Evolutionary conservation across 495 filamentous ascomycete species (phyloP), one percentile per base, ranked within the genome.

Genomic region (Astrothelium macrocarpum): DNA sequence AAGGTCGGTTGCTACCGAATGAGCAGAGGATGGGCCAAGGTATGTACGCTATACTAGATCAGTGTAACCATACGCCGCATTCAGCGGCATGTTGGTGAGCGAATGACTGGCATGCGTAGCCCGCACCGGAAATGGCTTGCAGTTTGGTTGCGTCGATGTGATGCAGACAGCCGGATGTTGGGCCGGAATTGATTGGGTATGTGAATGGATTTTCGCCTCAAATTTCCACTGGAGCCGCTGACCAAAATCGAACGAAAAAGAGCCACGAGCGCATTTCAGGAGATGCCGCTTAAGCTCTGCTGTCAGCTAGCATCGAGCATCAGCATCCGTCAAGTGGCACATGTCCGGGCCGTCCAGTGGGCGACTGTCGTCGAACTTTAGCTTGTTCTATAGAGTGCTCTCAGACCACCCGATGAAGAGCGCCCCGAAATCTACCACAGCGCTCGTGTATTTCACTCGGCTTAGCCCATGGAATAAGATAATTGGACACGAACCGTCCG

Each of bases 101-200:
- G 25, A 56, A 56, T 56, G 49, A 56, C 11, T 56, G 49, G 25
- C 49, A 56, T 56, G 49, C 7, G 7, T 29, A 56, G 49, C 20
- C 25, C 23, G 49, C 25, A 25, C 49, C 49, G 49, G 49, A 56
- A 56, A 56, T 56, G 49, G 49, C 49, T 56, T 56, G 49, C 49
- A 56, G 25, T 20, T 29, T 25, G 49, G 49, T 56, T 56, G 49
- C 49, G 49, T 56, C 49, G 26, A 56, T 4, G 49, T 56, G 20
- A 56, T 56, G 49, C 49, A 29, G 49, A 56, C 4, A 29, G 49
- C 49, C 49, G 49, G 29, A 11, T 2, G 9, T 16, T 56, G 49
- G 49, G 20, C 25, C 49, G 2, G 29, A 29, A 29, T 28, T 56
- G 7, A 28, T 29, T 56, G 49, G 49, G 49, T 29, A 56, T 5